Base-by-base conservation (phyloP, 768 basidiomycete genomes). In the Podaxis rugospora region DNA sequence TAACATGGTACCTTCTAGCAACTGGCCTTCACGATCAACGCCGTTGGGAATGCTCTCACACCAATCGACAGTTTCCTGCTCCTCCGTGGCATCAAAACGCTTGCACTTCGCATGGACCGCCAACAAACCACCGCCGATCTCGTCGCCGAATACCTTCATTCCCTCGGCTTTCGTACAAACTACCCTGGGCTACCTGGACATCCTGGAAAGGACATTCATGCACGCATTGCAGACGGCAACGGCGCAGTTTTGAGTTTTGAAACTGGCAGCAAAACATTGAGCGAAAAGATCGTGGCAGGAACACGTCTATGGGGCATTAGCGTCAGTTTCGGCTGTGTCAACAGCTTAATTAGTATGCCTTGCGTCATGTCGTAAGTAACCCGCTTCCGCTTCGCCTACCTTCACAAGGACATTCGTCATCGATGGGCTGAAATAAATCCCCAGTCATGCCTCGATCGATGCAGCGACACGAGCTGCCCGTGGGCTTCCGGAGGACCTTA, bases 331-430 rank as follows among this genome's bases (percentile, higher is more conserved):
- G 97, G 97, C 35, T 95, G 92, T 66, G 95, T 99, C 63, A 99
- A 99, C 78, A 94, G 92, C 69, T 72, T 99, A 72, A 98, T 98
- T 75, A 94, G 92, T 65, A 98, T 99, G 96, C 97, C 97, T 39
- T 98, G 97, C 72, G 87, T 93, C 67, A 98, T 99, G 97, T 97
- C 95, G 96, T 98, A 74, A 77, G 95, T 90, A 4, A 37, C 37
- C 28, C 11, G 53, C 64, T 57, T 62, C 35, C 46, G 9, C 55
- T 55, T 7, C 42, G 25, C 66, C 57, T 55, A 61, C 61, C 27
- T 61, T 36, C 27, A 27, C 55, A 36, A 36, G 62, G 44, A 63
- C 63, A 56, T 47, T 64, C 58, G 49, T 27, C n/a, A 37, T 51
- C 51, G 14, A 55, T 46, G 16, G 18, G n/a, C 11, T 42, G 21